These are phyloP conservation scores for Epichloe brachyelytri DNA, from an alignment of 2,329 filamentous ascomycete genomes.

Conservation along the genomic window DNA sequence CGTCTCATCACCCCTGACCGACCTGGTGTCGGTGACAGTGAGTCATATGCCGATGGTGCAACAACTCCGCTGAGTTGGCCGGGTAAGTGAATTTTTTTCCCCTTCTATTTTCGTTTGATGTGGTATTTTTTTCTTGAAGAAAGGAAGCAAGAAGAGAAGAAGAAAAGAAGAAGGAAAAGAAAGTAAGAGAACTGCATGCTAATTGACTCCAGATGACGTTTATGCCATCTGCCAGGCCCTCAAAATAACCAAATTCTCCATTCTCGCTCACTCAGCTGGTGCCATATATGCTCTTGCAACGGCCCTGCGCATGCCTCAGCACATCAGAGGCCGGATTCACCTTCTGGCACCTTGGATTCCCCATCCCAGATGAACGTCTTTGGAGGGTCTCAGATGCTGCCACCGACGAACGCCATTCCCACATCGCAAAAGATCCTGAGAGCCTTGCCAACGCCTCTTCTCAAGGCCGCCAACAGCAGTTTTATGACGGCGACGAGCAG, in stretches of 20 bases:
- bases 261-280: conserved; percentile 89
- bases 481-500: conserved; percentile 90
- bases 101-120: background rate
- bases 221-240: conserved; percentile 85
- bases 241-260: conserved; percentile 90
- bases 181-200: conserved; percentile 9
- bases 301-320: conserved; percentile 86
- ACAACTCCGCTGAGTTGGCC: conserved; percentile 89
- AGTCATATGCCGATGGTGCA: conserved; percentile 67
- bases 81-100: conserved; percentile 39
- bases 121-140: background rate
- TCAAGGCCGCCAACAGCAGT: conserved; percentile 89
- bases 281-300: conserved; percentile 97
- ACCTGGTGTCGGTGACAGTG: conserved; percentile 86
- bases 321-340: conserved; percentile 88
- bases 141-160: background rate
- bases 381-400: conserved; percentile 57
- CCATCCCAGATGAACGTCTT: conserved; percentile 83
- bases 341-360: conserved; percentile 95
- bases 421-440: conserved; percentile 85
- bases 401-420: conserved; percentile 75
- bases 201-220: conserved; percentile 51
- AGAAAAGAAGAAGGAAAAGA: no score
- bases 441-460: conserved; percentile 75
- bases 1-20: conserved; percentile 88